These are phyloP conservation scores for Ogataea trehaloabstinens DNA, from an alignment of 805 yeast genomes.

Conservation along the genomic window DNA sequence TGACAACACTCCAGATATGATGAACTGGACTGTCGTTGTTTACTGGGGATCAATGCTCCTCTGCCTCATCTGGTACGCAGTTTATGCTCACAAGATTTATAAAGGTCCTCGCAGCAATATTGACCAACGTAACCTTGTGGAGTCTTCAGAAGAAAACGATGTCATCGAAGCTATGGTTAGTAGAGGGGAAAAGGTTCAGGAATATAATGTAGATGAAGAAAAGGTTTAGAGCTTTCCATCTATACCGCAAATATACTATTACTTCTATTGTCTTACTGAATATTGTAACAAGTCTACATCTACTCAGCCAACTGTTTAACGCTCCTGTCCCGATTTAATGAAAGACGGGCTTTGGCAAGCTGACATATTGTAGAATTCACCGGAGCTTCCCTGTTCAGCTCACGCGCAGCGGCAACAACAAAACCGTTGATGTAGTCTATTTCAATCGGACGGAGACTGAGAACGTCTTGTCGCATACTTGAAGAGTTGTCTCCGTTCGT, in stretches of 20 bases:
- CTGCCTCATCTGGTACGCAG: slow-evolving; percentile 44
- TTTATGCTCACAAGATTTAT: slow-evolving; percentile 58
- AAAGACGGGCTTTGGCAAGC: slow-evolving; percentile 41
- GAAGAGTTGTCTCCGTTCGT: slow-evolving; percentile 53
- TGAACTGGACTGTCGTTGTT: slow-evolving; percentile 66
- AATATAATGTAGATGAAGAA: slow-evolving; percentile 2
- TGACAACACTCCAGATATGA: slow-evolving; percentile 34
- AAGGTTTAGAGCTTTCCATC: too few relatives aligned
- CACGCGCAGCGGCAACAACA: slow-evolving; percentile 53
- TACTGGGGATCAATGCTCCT: slow-evolving; percentile 57
- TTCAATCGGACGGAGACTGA: slow-evolving; percentile 60
- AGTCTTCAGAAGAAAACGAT: slow-evolving; percentile 21
- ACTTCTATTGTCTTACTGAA: too few relatives aligned
- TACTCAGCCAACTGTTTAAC: too few relatives aligned
- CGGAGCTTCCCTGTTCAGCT: slow-evolving; percentile 41
- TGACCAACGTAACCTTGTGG: slow-evolving; percentile 34
- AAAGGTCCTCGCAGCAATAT: slow-evolving; percentile 58
- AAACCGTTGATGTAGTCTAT: slow-evolving; percentile 84
- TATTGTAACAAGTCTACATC: too few relatives aligned
- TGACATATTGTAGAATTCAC: slow-evolving; percentile 45
- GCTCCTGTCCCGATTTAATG: slow-evolving; percentile 22
- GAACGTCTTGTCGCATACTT: slow-evolving; percentile 70
- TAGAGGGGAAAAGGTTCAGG: slow-evolving; percentile 11
- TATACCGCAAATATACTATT: too few relatives aligned
- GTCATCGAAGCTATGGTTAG: slow-evolving; percentile 19